Evolutionary conservation across 2,329 filamentous ascomycete genomes (phyloP), one percentile per base, ranked within the genome.

Genomic region (Juglanconis sp.): DNA sequence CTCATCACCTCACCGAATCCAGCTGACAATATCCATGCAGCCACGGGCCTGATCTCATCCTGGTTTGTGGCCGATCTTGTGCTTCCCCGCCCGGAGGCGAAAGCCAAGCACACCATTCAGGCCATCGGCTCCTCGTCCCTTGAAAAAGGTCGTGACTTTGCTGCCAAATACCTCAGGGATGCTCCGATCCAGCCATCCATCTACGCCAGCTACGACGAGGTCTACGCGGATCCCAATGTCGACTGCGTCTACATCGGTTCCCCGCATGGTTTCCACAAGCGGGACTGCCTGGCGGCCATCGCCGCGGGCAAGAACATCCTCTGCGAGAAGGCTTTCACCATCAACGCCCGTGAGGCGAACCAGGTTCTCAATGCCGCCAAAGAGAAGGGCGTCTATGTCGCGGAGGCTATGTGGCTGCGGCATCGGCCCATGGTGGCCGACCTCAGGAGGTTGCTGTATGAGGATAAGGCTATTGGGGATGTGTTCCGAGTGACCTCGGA

Each of bases 381-480:
- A 34, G 57, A 65, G 30, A 72, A 70, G 62, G 69, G 70, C 9
- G 67, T 75, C 5, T 75, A 72, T 58, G 46, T 75, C 34, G 71
- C 73, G 66, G 73, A 75, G 59, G 73, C 73, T 1, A 68, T 75
- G 64, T 75, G 73, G 73, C 72, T 72, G 11, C 66, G 73, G 9
- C 73, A 54, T 71, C 63, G 71, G 69, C 53, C 73, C 73, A 2
- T 59, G 74, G 35, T 66, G 70, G 17, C 66, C 57, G 42, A 63
- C 65, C 17, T 56, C 17, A 17, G 38, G 24, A 17, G 52, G 36
- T 8, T 54, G 52, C 24, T 73, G 5, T 65, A 70, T 49, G 65
- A 69, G 36, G 67, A 72, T 49, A 66, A 69, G 36, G 64, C 64
- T 17, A 66, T 72, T 30, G 70, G 71, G 13, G 65, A 64, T 1